Conservation (phyloP, 306 rosid genomes). For the Cotoneaster glaucophyllus region DNA sequence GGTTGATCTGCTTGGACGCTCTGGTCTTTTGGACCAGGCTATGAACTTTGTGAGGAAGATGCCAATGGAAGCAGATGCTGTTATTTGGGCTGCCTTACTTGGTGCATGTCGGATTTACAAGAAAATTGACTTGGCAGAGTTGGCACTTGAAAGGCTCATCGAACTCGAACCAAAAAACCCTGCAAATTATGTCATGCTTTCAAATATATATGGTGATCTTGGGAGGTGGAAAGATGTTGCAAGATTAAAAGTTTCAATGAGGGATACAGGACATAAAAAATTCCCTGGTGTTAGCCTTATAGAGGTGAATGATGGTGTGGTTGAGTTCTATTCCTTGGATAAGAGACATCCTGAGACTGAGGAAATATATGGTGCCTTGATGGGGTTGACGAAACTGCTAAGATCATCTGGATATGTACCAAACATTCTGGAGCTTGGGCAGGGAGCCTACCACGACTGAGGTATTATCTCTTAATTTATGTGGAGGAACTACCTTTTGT, state of each 20-base stretch:
- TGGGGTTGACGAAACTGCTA: constrained; percentile 28
- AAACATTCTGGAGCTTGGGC: constrained; percentile 22
- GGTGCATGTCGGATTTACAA: constrained; percentile 40
- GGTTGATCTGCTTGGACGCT: constrained; percentile 52
- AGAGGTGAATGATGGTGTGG: constrained; percentile 28
- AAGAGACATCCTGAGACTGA: constrained; percentile 37
- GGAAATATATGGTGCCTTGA: constrained; percentile 39
- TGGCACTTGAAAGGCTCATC: constrained; percentile 48
- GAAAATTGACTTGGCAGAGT: constrained; percentile 42
- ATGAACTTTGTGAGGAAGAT: constrained; percentile 50
- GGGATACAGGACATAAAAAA: constrained; percentile 54
- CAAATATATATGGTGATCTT: constrained; percentile 70
- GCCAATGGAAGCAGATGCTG: constrained; percentile 59
- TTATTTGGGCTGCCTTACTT: constrained; percentile 48
- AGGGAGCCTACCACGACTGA: not conserved
- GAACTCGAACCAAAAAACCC: constrained; percentile 77
- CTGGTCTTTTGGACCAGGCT: constrained; percentile 57
- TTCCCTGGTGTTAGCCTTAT: constrained; percentile 42
- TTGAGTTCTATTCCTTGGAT: constrained; percentile 41
- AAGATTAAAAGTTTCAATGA: constrained; percentile 53
- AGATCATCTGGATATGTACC: constrained; percentile 28
- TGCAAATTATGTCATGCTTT: constrained; percentile 65
- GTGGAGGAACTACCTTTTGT: no score
- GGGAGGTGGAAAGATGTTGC: constrained; percentile 76
- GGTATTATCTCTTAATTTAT: no score